Base-by-base conservation (phyloP, 73 alveolate genomes). In the Stentor coeruleus region DNA sequence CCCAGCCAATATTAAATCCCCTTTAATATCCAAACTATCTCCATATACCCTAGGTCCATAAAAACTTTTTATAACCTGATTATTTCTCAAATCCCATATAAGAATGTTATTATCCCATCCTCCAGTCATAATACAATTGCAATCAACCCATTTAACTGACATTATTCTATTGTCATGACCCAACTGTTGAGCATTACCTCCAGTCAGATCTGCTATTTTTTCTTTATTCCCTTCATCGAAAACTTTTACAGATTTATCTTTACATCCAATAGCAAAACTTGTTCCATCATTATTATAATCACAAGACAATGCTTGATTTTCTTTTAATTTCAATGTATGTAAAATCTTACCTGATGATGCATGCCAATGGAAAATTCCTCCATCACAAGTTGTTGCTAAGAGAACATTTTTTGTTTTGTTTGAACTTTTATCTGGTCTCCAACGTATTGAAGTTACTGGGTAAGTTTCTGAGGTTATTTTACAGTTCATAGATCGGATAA, bases 31-130 rank as follows among this genome's bases (percentile, higher is more conserved):
- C 35, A 97, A 76, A 1, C 98, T 88, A 81, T 97, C 99, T 59
- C 99, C 99, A 59, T 97, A 92, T 30, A 95, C 74, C 82, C 94
- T 92, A 14, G 99, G 98, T 0, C 99, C 99, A 91, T 84, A 94
- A 77, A 95, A 85, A 74, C 87, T 76, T 66, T 85, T 90, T 30
- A 91, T 93, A 28, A 97, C 95, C 30, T 85, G 91, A 83, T 83
- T 91, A 77, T 91, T 91, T 89, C 99, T 89, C 38, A 97, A 76
- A 85, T 97, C 99, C 92, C 95, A 95, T 59, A 95, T 86, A 39
- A 88, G 85, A 4, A 97, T 74, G 35, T 98, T 94, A 59, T 96
- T 92, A 85, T 97, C 99, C 99, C 99, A 97, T n/a, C 99, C 99
- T 4, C 99, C 99, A 41, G 96, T 84, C 15, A 94, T 82, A 42